Evolutionary conservation across 2,329 filamentous ascomycete genomes (phyloP).

Genomic region (Cryphonectria radicalis): DNA sequence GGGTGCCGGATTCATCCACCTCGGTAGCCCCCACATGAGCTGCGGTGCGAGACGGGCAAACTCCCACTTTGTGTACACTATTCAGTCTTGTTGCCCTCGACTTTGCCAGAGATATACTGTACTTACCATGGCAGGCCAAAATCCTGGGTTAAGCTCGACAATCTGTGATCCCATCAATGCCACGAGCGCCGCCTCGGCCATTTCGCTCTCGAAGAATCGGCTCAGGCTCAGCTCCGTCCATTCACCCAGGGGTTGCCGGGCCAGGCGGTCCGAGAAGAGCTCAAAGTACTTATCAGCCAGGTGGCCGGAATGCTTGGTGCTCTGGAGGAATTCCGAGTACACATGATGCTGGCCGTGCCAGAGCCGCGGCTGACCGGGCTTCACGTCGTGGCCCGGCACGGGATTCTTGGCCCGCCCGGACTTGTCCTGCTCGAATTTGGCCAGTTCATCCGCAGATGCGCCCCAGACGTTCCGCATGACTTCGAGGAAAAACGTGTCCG

Average conservation of each 20-base stretch:
- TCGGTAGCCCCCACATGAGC: not conserved
- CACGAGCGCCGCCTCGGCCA: not conserved
- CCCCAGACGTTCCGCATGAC: conserved; percentile 1
- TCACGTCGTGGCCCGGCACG: not conserved
- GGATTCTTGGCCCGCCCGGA: not conserved
- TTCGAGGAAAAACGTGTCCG: not conserved
- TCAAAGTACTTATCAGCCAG: not conserved
- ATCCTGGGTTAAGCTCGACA: not conserved
- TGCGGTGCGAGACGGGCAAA: not conserved
- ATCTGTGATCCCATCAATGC: not conserved
- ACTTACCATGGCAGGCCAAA: not conserved
- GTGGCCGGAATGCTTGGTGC: not conserved
- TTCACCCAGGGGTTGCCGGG: not conserved
- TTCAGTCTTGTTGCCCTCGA: not conserved
- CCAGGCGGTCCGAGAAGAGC: not conserved
- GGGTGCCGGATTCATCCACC: not conserved
- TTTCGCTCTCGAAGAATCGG: not conserved
- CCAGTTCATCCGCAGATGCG: not conserved
- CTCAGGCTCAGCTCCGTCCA: not conserved
- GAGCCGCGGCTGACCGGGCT: not conserved
- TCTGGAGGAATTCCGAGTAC: not conserved
- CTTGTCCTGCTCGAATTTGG: not conserved
- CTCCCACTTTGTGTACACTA: not conserved
- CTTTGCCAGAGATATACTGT: not conserved
- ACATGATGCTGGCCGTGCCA: not conserved